Base-by-base conservation (phyloP, 192 early-diverging fungal genomes). In the Coemansia asiatica region DNA sequence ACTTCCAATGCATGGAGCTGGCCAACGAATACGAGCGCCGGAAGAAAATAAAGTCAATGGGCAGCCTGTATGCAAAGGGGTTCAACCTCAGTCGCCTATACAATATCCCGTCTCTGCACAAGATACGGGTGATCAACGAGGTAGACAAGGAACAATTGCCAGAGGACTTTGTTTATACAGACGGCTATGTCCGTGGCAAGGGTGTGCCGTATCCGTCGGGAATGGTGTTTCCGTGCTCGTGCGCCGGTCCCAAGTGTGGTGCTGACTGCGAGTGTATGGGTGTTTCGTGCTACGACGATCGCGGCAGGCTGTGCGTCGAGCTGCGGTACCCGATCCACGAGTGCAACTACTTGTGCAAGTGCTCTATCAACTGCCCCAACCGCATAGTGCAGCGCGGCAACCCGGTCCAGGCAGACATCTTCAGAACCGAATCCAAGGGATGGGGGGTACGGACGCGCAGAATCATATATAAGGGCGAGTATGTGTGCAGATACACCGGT, bases 401-500 rank as follows among this genome's bases (percentile, higher is more conserved):
- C 26, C 21, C 31, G 9, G 67, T 83, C 33, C 56, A 76, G 10
- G 57, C 81, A 15, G 72, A 77, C 19, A 51, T 84, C 9, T 71
- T 72, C 70, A 67, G 78, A 35, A 74, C 72, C 5, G 15, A 6
- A 4, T 4, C 28, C 38, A 77, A 79, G 44, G 79, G 79, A 19
- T 84, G 79, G 78, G 83, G 75, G 4, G 83, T 67, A 0, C 27
- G 62, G 23, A 68, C 83, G n/a, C 68, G 66, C 31, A 31, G 27
- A 48, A 15, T 16, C 5, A 64, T 82, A 25, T 57, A 59, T 25
- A 66, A 66, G 35, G 90, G 91, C 61, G 79, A 87, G 15, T 98
- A 95, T 72, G 87, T 99, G n/a, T 93, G 95, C 75, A 91, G 97
- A 56, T 99, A 99, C 79, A 87, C 91, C 21, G 97, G 97, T 33